Evolutionary conservation across 495 filamentous ascomycete species (phyloP), one percentile per base, ranked within the genome.

Genomic region (Xylaria palmicola): DNA sequence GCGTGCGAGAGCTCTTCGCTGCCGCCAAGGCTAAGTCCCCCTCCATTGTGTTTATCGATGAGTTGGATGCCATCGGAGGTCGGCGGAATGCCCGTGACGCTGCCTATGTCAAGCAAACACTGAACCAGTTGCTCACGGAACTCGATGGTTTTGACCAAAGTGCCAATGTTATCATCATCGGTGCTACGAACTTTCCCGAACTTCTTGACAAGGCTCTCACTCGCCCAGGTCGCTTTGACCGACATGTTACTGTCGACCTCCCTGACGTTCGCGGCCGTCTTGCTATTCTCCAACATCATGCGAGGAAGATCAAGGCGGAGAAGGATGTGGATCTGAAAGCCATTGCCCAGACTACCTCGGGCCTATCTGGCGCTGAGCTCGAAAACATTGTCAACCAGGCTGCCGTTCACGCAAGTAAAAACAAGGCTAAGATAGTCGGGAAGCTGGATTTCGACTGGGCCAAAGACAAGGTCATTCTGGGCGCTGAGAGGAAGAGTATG

Each of bases 381-480:
- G 94, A 98, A 73, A 98, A 97, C 69, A 81, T 98, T 63, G 89
- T 96, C 65, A 98, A 98, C 74, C 91, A 97, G 75, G 94, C 94
- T 34, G 94, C 94, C 8, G 87, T 98, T 36, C 91, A 88, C 65
- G 94, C 94, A 15, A 91, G 88, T 71, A 90, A 92, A 71, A 81
- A 87, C 52, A 93, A 90, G 74, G 81, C 86, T 15, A 75, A 74
- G 43, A 84, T 85, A 43, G 92, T 98, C 62, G 78, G 81, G 20
- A 87, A 91, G 70, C 71, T 81, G 19, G 91, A 98, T 69, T 89
- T 98, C 55, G 94, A 97, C 63, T 98, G 92, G 91, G 93, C 94
- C 47, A 97, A 95, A 74, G 94, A 98, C 79, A 96, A 93, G 76
- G 91, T 98, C 58, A 88, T 98, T 78, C 96, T 98, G 90, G 94